A percentile compares a stretch with the other conserved stretches of the same genome.
Evolutionary conservation across 2,329 filamentous ascomycete species (phyloP).

Genomic region (Hortaea werneckii): DNA sequence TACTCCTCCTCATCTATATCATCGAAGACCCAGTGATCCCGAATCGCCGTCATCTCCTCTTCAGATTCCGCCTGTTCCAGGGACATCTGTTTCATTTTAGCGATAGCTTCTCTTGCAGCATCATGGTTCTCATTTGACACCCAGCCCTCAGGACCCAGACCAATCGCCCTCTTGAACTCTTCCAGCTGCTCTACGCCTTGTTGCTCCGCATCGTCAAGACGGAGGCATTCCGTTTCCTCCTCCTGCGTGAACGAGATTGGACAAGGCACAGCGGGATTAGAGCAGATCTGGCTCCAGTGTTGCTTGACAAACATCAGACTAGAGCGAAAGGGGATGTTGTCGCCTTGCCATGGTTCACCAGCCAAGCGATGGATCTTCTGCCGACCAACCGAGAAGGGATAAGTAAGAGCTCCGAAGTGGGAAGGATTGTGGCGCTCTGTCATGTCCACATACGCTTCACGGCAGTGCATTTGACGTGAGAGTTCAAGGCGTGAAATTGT

Average conservation of each 20-base stretch:
- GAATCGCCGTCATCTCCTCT: slow-evolving; percentile 7
- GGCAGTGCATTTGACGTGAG: no score
- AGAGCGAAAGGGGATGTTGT: slow-evolving; percentile 15
- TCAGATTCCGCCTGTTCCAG: slow-evolving; percentile 10
- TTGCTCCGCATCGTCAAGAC: slow-evolving; percentile 10
- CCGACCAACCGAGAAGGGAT: slow-evolving; percentile 8
- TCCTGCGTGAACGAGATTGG: slow-evolving; percentile 9
- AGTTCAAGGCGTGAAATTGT: no score
- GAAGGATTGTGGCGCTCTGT: slow-evolving; percentile 4
- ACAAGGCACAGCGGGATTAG: slow-evolving; percentile 2
- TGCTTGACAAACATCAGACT: slow-evolving; percentile 9
- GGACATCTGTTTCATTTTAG: slow-evolving; percentile 17
- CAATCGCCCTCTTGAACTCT: slow-evolving; percentile 10
- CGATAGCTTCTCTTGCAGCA: slow-evolving; percentile 6
- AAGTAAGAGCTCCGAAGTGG: slow-evolving; percentile 14
- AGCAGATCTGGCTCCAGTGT: slow-evolving; percentile 5
- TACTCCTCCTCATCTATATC: slow-evolving; percentile 22
- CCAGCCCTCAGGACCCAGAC: slow-evolving; percentile 16
- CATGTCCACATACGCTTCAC: slow-evolving; percentile 5
- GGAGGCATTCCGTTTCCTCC: slow-evolving; percentile 13
- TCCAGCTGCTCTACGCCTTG: slow-evolving; percentile 18
- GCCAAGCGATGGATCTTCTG: slow-evolving; percentile 12
- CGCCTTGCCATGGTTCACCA: slow-evolving; percentile 18
- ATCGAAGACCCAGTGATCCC: slow-evolving; percentile 15
- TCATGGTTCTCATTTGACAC: slow-evolving; percentile 14